Evolutionary conservation across 345 rosid genomes (phyloP), one percentile per base, ranked within the genome.

Genomic region (Tarenaya hassleriana): DNA sequence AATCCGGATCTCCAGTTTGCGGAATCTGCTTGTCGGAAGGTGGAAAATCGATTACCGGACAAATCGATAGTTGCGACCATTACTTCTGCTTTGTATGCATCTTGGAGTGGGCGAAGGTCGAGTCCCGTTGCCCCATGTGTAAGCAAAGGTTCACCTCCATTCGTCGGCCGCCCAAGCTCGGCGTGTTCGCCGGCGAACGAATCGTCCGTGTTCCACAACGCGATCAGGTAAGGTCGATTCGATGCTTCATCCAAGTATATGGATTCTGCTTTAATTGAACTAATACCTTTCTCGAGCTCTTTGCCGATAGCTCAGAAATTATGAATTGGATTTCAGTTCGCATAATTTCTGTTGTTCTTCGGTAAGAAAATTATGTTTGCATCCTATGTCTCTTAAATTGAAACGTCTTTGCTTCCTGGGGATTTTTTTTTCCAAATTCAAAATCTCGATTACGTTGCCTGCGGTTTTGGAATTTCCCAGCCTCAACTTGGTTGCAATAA

Each of bases 71-170:
- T 74, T 81, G 84, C 76, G 60, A 62, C 37, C 88, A 81, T 45
- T 81, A 66, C 61, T 81, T 78, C 68, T 81, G 88, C 68, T 81
- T 77, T 63, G 71, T 75, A 4, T 81, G 88, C 64, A 73, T 81
- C 66, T 61, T 75, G 70, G 88, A 81, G 39, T 81, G 88, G 84
- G 75, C 81, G 19, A 77, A 68, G 68, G 68, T 81, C 29, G 82
- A 81, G 73, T 75, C 88, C 2, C 64, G 63, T 17, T 78, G 84
- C 60, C 84, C 88, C 19, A 35, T 76, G 50, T 78, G 84, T 73
- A 78, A 81, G 72, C 72, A 70, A 48, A 59, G 82, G 48, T 78
- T 78, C 75, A 37, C 69, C 57, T 4, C 60, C 63, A 73, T 81
- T 41, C 47, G 56, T 16, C 42, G 80, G 19, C 80, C 75, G 8